Conservation (phyloP, 139 green algal genomes). For the Pleodorina starrii region DNA sequence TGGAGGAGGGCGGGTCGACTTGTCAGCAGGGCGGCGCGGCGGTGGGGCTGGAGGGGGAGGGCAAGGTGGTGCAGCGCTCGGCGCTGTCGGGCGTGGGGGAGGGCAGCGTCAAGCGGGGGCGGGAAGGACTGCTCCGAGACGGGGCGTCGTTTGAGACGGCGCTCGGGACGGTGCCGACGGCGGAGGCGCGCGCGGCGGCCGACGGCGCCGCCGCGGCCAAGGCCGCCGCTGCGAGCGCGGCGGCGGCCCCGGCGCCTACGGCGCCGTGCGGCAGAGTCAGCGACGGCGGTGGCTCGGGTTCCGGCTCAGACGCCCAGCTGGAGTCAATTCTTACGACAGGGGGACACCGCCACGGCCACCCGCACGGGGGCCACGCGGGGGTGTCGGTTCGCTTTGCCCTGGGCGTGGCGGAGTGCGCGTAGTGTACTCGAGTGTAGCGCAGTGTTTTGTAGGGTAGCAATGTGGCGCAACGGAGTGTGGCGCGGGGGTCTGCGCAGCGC, state of each 20-base stretch:
- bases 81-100: neutral
- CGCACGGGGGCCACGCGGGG: neutral
- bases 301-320: neutral
- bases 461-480: too few relatives aligned
- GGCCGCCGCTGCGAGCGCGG: neutral
- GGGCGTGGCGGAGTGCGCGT: slow-evolving; percentile 22
- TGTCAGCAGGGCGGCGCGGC: too few relatives aligned
- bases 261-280: neutral
- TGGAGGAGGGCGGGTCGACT: neutral
- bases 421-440: neutral
- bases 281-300: neutral
- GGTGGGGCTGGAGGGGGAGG: neutral
- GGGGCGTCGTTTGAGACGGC: slow-evolving; percentile 29
- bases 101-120: neutral
- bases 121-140: slow-evolving; percentile 22
- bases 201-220: neutral
- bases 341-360: neutral
- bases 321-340: too few relatives aligned
- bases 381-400: slow-evolving; percentile 2
- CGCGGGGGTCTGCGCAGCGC: too few relatives aligned
- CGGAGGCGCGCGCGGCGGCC: neutral
- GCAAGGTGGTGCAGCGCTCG: neutral
- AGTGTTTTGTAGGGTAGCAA: too few relatives aligned
- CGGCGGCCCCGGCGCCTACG: neutral
- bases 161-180: slow-evolving; percentile 8